Evolutionary conservation across 1,284 basidiomycete species (phyloP).

Genomic region (Ceratobasidium sp.): DNA sequence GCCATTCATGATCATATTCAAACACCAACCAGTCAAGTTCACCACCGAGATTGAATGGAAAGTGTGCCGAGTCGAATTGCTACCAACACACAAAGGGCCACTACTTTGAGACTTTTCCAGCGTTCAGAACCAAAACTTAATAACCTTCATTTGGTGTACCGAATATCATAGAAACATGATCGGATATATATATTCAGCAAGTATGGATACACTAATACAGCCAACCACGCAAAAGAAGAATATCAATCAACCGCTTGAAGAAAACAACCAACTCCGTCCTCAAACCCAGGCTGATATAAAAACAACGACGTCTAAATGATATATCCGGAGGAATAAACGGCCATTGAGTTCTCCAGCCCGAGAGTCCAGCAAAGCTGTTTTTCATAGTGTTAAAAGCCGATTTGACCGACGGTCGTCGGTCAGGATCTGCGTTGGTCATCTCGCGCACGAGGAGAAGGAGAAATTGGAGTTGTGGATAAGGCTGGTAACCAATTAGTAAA

Average conservation of each 20-base stretch:
- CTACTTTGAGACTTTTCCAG: no score
- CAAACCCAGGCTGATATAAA: background rate
- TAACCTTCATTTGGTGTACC: no score
- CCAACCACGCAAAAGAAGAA: background rate
- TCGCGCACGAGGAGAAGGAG: slow-evolving; percentile 13
- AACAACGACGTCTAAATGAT: slow-evolving; percentile 1
- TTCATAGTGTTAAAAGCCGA: background rate
- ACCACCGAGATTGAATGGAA: no score
- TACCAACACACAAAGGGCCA: no score
- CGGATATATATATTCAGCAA: no score
- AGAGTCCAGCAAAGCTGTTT: background rate
- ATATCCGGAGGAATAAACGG: slow-evolving; percentile 9
- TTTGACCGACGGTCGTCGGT: background rate
- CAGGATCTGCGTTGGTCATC: slow-evolving; percentile 2
- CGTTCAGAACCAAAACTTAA: no score
- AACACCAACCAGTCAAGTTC: no score
- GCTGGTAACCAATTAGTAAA: background rate
- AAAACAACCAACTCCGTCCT: background rate
- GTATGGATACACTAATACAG: no score
- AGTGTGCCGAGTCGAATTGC: no score
- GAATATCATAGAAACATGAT: no score
- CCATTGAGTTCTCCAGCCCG: slow-evolving; percentile 5
- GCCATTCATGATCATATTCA: no score
- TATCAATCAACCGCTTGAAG: background rate
- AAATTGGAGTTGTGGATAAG: background rate